Base-by-base conservation (phyloP, 108 stramenopile species). In the Pelagomonas calceolata region DNA sequence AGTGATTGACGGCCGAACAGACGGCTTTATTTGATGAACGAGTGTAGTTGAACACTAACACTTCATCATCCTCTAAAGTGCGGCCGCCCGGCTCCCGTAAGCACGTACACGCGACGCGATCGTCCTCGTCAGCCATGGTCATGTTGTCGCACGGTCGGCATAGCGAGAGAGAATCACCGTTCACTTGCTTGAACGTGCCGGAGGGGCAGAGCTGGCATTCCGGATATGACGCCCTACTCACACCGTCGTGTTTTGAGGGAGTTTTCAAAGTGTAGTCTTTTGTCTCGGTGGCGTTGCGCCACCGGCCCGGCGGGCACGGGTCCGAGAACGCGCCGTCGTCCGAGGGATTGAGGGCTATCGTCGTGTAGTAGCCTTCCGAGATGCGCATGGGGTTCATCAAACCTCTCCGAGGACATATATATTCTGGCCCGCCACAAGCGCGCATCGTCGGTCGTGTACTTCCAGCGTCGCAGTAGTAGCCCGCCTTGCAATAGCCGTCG, bases 401-500 rank as follows among this genome's bases (percentile, higher is more conserved):
- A 26, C 51, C 51, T 17, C 26, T 26, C 21, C 26, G 21, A 17
- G 51, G 51, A 26, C 51, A 60, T 17, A 60, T 26, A 26, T 26
- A 12, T 26, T 67, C 35, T 17, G 26, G 26, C 34, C 68, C 73
- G 65, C 73, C 65, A 60, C 67, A 51, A 26, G 26, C 15, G 34
- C n/a, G 72, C 76, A 46, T 51, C 69, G 72, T 73, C 15, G 64
- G 39, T 64, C 65, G 70, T 33, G 78, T 71, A 16, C 60, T 0
- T 17, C 34, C 51, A 32, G 16, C 29, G 10, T 35, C 36, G 60
- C 39, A 39, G 15, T 30, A 12, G 60, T 36, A 63, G 26, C 73
- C 73, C 30, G 68, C 35, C 7, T 37, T 26, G 34, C 73, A 73
- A 34, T 60, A 67, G 4, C 76, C 75, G 73, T 76, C 80, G 46